Conservation (phyloP, 495 filamentous ascomycete species). For the Geopyxis carbonaria region DNA sequence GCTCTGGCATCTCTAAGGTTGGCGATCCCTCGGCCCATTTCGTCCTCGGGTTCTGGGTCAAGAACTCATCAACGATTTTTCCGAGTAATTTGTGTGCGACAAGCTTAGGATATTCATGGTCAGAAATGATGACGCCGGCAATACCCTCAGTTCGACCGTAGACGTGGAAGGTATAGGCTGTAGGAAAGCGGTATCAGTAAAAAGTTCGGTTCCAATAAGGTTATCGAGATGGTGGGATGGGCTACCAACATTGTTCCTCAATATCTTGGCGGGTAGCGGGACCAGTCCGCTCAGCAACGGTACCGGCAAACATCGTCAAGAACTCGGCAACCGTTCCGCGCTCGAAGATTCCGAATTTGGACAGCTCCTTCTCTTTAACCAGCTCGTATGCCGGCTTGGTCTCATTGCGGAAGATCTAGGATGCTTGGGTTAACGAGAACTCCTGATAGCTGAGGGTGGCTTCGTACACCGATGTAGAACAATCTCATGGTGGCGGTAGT, state of each 20-base stretch:
- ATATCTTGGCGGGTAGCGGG: constrained; percentile 84
- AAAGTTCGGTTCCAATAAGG: background rate
- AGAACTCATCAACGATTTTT: constrained; percentile 87
- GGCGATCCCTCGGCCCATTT: constrained; percentile 41
- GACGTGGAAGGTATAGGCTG: constrained; percentile 75
- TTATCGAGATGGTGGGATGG: constrained; percentile 1
- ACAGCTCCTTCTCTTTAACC: constrained; percentile 61
- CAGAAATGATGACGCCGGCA: constrained; percentile 72
- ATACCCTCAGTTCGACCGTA: constrained; percentile 80
- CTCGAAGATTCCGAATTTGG: constrained; percentile 67
- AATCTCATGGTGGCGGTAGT: constrained; percentile 77
- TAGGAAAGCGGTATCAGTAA: constrained; percentile 27
- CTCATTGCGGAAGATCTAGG: constrained; percentile 69
- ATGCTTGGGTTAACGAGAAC: constrained; percentile 6
- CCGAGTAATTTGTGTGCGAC: constrained; percentile 88
- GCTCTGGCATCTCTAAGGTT: constrained; percentile 43
- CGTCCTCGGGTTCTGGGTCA: constrained; percentile 56
- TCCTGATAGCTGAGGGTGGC: background rate
- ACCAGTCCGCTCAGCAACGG: constrained; percentile 60
- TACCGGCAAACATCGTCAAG: constrained; percentile 51
- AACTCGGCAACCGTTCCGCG: constrained; percentile 49
- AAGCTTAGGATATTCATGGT: constrained; percentile 74
- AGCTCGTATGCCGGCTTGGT: constrained; percentile 63
- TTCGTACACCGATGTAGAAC: constrained; percentile 76
- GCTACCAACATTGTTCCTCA: constrained; percentile 67